phyloP scores from a whole-genome alignment of 148 eudicot species.

The Camellia lanceoleosa region DNA sequence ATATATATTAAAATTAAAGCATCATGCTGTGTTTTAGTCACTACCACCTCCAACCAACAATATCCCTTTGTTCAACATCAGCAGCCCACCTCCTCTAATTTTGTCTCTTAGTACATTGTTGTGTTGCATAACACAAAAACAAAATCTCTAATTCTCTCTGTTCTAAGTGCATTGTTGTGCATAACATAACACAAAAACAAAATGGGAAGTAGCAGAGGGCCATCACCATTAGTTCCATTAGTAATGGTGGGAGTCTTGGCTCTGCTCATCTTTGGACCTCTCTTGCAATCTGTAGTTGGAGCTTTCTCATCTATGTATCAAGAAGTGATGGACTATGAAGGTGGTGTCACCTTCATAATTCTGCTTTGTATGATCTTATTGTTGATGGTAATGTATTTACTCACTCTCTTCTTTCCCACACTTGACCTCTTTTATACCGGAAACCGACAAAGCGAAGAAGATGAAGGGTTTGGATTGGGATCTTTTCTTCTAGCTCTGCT shows the following conservation, averaged over 20 bases:
- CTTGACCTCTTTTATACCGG: neutral
- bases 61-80: neutral
- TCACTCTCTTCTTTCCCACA: conserved; percentile 15
- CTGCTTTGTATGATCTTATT: conserved; percentile 20
- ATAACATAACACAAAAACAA: no score
- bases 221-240: conserved; percentile 37
- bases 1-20: neutral
- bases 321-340: conserved; percentile 10
- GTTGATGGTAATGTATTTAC: conserved; percentile 19
- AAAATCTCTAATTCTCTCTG: no score
- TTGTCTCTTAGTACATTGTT: no score
- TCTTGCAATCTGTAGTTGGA: conserved; percentile 5
- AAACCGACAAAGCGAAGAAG: neutral
- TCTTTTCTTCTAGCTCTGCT: conserved; percentile 24
- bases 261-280: conserved; percentile 12
- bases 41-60: no score
- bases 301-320: neutral
- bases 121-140: no score
- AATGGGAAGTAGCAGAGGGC: conserved; percentile 21
- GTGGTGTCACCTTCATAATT: neutral
- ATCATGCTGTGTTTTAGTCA: neutral
- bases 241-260: conserved; percentile 26
- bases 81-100: no score
- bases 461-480: conserved; percentile 29
- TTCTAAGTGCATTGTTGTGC: no score